Base-by-base conservation (phyloP, 2,329 filamentous ascomycete genomes). In the Xylariaceae sp. region DNA sequence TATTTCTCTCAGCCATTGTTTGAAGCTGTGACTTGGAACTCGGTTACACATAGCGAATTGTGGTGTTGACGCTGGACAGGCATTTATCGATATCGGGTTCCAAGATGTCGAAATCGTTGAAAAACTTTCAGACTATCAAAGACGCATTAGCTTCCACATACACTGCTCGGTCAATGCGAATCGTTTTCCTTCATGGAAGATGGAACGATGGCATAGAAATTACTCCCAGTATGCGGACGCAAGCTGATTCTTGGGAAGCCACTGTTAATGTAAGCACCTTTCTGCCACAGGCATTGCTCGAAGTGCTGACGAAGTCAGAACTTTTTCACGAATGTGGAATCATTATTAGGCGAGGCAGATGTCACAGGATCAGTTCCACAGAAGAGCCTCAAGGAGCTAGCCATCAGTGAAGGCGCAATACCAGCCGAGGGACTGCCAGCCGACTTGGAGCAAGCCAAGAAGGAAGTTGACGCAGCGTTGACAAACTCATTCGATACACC, bases 151-250 rank as follows among this genome's bases (percentile, higher is more conserved):
- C 71, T 11, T 78, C 73, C 2, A 75, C 71, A 11, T 96, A 89
- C 75, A 94, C 89, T 0, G 77, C 90, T 1, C 78, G 92, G 52
- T 84, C 83, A 48, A 78, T 96, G 72, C 82, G 92, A 41, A 87
- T 95, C 46, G 86, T 94, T 14, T 96, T 96, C 70, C 70, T 97
- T 41, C 81, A 95, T 59, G 90, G 91, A 40, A 83, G 82, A 43
- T 97, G 92, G 91, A 89, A 89, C 59, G 89, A 96, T 44, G 89
- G 90, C 1, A 85, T 96, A 31, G 92, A 96, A 64, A 94, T 96
- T 54, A 92, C 90, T 0, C 83, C 87, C 1, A 89, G 91, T 48
- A 83, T 96, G 71, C 78, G 89, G 50, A 83, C 82, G 39, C 81
- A 85, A 60, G 87, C 87, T 6, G 81, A 83, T 50, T 81, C 78